These are phyloP conservation scores for Solanum hybrid DNA, from an alignment of 305 asterid species.

Conservation along the genomic window DNA sequence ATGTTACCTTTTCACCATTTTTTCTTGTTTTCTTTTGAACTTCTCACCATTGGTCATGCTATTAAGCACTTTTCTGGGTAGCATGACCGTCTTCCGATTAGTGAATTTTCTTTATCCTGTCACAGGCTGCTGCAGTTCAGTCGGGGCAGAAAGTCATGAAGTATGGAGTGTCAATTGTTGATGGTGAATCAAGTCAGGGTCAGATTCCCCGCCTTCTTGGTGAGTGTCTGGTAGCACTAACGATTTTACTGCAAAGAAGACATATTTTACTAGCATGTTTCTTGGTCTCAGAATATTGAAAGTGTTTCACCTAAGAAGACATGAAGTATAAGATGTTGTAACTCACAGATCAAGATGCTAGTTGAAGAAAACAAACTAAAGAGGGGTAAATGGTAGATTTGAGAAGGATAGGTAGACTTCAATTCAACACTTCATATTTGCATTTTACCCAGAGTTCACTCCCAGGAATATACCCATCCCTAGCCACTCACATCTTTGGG, in stretches of 20 bases:
- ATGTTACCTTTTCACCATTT: neutral
- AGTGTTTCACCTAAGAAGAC: neutral
- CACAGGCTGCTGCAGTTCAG: constrained; percentile 73
- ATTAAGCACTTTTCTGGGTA: neutral
- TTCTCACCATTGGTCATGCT: constrained; percentile 1
- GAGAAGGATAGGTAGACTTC: neutral
- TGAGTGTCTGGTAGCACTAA: constrained; percentile 18
- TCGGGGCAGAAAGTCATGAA: constrained; percentile 72
- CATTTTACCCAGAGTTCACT: neutral
- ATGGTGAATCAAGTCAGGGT: constrained; percentile 52
- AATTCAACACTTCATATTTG: neutral
- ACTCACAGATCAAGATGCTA: neutral
- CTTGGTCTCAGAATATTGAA: neutral
- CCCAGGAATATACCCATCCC: neutral
- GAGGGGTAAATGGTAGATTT: neutral
- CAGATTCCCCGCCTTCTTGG: constrained; percentile 96
- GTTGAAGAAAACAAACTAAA: neutral
- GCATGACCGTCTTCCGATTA: neutral
- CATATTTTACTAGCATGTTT: neutral
- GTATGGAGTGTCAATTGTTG: constrained; percentile 64
- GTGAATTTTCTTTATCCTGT: constrained; percentile 4
- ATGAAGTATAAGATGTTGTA: neutral
- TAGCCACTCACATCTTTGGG: neutral
- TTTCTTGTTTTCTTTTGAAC: neutral
- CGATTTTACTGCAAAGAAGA: neutral